Base-by-base conservation (phyloP, 1,284 basidiomycete species). In the Irpex rosettiformis region DNA sequence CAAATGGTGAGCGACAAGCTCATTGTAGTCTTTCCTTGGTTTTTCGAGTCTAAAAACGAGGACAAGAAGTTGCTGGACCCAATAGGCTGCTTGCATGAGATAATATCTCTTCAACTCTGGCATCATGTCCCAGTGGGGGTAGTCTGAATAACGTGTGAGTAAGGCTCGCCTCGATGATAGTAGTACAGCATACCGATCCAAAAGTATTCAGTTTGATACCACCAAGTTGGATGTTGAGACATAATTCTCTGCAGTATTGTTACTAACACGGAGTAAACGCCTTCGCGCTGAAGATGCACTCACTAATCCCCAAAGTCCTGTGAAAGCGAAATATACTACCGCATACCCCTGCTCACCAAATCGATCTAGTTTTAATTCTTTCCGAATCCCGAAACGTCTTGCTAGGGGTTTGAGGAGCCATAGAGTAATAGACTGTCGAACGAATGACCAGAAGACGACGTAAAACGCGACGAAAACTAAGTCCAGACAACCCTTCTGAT, bases 281-380 rank as follows among this genome's bases (percentile, higher is more conserved):
- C n/a, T n/a, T 28, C 13, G 33, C 42, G 18, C n/a, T 27, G 33
- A 16, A 40, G 33, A 4, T 40, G n/a, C 33, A 81, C 90, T 71
- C 61, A 95, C 93, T 53, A 87, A 78, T 53, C 96, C 95, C 79
- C 89, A 88, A 2, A 76, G 65, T 8, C 90, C 89, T 66, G 87
- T 89, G 61, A 85, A 65, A 1, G 78, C 69, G 66, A 93, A 96
- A 72, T 98, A 98, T 21, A 92, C 67, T 57, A 92, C 60, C 0
- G 94, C 91, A 73, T 98, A 96, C 0, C 85, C 88, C 73, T 98
- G 95, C 74, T 98, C 95, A 25, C 87, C 90, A 70, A 96, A 97
- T 27, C 95, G 78, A 60, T 88, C 84, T 33, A 94, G 72, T 73
- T 95, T 97, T 25, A 72, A 70, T 55, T 80, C 74, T 56, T 82